phyloP scores from a whole-genome alignment of 129 eudicot species.

The Escallonia rubra region DNA sequence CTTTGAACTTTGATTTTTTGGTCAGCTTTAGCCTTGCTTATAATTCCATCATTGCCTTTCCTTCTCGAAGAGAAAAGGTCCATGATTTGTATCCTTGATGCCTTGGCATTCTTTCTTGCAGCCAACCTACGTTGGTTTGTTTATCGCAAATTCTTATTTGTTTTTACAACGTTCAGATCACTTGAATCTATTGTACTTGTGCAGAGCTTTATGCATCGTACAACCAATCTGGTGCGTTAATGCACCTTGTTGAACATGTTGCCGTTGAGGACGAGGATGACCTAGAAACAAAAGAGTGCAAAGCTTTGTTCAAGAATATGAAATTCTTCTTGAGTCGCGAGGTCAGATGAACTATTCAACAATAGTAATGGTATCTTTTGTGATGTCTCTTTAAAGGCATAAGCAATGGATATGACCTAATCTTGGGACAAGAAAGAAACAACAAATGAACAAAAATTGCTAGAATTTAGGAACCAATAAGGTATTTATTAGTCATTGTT shows the following conservation, averaged over 20 bases:
- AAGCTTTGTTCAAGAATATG: conserved; percentile 47
- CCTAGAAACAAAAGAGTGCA: conserved; percentile 59
- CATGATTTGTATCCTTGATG: not conserved
- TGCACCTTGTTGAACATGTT: conserved; percentile 61
- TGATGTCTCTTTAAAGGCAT: not conserved
- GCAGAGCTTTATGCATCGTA: conserved; percentile 79
- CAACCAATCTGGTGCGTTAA: conserved; percentile 72
- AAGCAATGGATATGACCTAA: not conserved
- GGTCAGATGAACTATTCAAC: conserved; percentile 21
- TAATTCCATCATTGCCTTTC: not conserved
- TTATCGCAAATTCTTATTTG: not conserved
- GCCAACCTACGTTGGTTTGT: not conserved
- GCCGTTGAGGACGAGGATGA: conserved; percentile 53
- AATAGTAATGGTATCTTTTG: not conserved
- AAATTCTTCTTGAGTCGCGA: conserved; percentile 76
- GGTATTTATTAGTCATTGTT: too few relatives aligned
- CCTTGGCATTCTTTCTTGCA: not conserved
- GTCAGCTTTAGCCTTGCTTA: not conserved
- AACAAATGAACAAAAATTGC: too few relatives aligned
- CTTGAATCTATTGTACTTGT: conserved; percentile 5
- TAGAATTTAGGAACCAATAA: too few relatives aligned
- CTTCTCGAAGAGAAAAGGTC: not conserved
- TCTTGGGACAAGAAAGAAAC: too few relatives aligned
- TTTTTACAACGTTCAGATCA: not conserved
- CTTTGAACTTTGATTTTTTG: not conserved